Percentiles rank a stretch among this genome's conserved stretches.
Conservation (phyloP, 2,329 filamentous ascomycete genomes). For the Leptodontidium sp. region DNA sequence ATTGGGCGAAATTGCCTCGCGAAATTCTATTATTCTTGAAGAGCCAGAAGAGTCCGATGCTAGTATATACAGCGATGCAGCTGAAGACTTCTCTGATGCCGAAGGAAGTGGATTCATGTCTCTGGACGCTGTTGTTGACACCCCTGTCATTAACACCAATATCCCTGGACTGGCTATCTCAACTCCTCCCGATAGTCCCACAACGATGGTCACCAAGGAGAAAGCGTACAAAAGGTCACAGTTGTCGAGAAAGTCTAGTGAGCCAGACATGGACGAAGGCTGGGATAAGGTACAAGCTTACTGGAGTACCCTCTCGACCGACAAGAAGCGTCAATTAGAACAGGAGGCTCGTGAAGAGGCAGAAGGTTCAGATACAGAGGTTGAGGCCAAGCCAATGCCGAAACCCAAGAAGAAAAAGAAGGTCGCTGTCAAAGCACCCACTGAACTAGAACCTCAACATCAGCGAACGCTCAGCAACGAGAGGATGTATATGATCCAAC, state of each 20-base stretch:
- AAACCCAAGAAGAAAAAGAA: slow-evolving; percentile 43
- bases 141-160: slow-evolving; percentile 51
- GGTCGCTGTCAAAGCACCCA: slow-evolving; percentile 23
- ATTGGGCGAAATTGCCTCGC: slow-evolving; percentile 40
- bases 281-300: slow-evolving; percentile 76
- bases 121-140: slow-evolving; percentile 74
- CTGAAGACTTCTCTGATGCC: slow-evolving; percentile 73
- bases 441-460: slow-evolving; percentile 37
- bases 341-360: slow-evolving; percentile 58
- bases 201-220: slow-evolving; percentile 38
- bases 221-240: slow-evolving; percentile 37
- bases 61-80: slow-evolving; percentile 79
- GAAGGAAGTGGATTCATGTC: slow-evolving; percentile 75
- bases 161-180: slow-evolving; percentile 35
- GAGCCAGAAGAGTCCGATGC: slow-evolving; percentile 56
- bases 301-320: slow-evolving; percentile 71
- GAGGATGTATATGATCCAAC: slow-evolving; percentile 52
- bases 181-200: slow-evolving; percentile 44
- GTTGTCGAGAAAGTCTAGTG: slow-evolving; percentile 35
- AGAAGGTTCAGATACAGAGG: slow-evolving; percentile 54
- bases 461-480: slow-evolving; percentile 40
- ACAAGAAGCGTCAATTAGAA: slow-evolving; percentile 67
- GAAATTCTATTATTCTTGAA: slow-evolving; percentile 48
- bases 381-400: slow-evolving; percentile 49
- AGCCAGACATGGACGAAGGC: slow-evolving; percentile 39